phyloP scores from a whole-genome alignment of 257 asterid species.

The Fraxinus excelsior region DNA sequence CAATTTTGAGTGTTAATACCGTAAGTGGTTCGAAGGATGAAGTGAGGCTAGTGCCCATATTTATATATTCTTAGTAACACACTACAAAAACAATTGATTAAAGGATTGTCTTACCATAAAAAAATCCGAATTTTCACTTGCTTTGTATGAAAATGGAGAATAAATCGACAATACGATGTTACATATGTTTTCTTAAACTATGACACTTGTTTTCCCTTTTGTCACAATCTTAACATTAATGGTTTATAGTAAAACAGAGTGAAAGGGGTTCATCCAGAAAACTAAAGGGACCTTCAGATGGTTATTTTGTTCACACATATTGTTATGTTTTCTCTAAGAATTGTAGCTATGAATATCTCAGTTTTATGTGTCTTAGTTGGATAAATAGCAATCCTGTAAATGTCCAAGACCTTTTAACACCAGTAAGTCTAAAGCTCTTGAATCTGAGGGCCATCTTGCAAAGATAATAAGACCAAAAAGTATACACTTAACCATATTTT shows the following conservation, averaged over 20 bases:
- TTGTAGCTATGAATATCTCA: not conserved
- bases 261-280: not conserved
- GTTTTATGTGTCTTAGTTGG: not conserved
- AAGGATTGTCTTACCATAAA: not conserved
- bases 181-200: not conserved
- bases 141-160: not conserved
- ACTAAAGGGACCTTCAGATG: not conserved
- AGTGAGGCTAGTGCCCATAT: not conserved
- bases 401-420: constrained; percentile 1
- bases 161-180: not conserved
- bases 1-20: not conserved
- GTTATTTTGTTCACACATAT: not conserved
- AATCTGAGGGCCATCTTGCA: constrained; percentile 2
- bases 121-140: not conserved
- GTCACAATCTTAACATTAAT: not conserved
- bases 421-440: not conserved
- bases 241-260: not conserved
- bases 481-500: too few relatives aligned
- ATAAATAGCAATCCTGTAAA: not conserved
- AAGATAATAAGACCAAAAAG: too few relatives aligned
- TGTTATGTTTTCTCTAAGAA: not conserved
- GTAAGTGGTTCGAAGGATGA: too few relatives aligned
- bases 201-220: not conserved
- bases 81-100: not conserved
- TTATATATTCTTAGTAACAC: not conserved